Evolutionary conservation across 257 asterid species (phyloP).

Genomic region (Fraxinus anomala): DNA sequence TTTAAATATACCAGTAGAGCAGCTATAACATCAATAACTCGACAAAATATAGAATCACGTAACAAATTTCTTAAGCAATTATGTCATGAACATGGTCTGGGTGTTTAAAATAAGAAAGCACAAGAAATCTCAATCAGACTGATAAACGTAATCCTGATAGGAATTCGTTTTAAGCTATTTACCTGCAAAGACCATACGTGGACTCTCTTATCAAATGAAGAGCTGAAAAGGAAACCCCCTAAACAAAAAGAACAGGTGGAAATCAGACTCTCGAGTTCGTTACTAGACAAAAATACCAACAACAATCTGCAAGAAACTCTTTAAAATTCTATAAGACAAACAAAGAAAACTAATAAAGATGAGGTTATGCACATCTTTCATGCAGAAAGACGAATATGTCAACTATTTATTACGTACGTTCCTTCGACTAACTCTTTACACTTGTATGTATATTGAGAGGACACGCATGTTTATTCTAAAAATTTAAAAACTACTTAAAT

Average conservation of each 20-base stretch:
- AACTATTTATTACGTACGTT: not conserved
- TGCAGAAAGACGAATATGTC: not conserved
- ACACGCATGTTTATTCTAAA: not conserved
- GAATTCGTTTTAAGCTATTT: constrained; percentile 26
- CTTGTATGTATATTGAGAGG: not conserved
- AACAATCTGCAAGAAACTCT: not conserved
- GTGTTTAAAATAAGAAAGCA: constrained; percentile 1
- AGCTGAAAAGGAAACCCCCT: constrained; percentile 95
- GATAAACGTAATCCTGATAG: not conserved
- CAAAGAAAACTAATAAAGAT: not conserved
- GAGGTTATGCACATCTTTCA: not conserved
- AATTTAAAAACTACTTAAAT: not conserved
- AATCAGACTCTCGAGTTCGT: constrained; percentile 16
- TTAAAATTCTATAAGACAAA: not conserved
- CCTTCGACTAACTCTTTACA: not conserved
- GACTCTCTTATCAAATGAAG: constrained; percentile 80
- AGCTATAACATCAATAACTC: not conserved
- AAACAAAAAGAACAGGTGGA: constrained; percentile 28
- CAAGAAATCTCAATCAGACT: not conserved
- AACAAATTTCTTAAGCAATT: not conserved
- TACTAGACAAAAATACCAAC: constrained; percentile 1
- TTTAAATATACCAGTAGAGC: not conserved
- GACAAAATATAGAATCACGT: not conserved
- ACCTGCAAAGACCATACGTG: constrained; percentile 92
- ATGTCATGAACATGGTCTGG: not conserved